Evolutionary conservation across 306 rosid genomes (phyloP).

Genomic region (Ormosia emarginata): DNA sequence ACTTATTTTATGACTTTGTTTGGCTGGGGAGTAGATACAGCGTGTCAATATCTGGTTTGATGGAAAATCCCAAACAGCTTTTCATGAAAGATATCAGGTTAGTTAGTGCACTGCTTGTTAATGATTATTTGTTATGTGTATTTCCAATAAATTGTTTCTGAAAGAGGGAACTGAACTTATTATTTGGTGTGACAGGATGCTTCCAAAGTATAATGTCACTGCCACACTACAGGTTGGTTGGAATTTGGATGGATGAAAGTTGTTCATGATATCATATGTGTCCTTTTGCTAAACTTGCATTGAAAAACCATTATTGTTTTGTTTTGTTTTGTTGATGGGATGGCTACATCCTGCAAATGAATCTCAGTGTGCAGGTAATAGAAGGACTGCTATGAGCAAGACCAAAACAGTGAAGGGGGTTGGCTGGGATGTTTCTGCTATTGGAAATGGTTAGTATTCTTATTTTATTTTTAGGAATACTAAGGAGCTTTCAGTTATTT

Average conservation of each 20-base stretch:
- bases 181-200: slow-evolving; percentile 55
- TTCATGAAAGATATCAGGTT: slow-evolving; percentile 81
- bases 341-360: slow-evolving; percentile 3
- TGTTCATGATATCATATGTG: background rate
- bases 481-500: slow-evolving; percentile 6
- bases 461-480: background rate
- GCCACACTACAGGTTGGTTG: slow-evolving; percentile 78
- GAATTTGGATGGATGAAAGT: no score
- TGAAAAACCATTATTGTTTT: background rate
- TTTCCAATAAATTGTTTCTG: background rate
- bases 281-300: background rate
- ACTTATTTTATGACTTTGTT: slow-evolving; percentile 13
- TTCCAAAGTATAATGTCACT: slow-evolving; percentile 76
- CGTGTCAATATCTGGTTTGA: slow-evolving; percentile 54
- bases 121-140: background rate
- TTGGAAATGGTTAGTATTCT: slow-evolving; percentile 77
- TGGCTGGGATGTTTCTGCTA: slow-evolving; percentile 94
- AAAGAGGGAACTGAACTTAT: slow-evolving; percentile 9
- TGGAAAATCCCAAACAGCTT: slow-evolving; percentile 52
- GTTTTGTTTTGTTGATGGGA: background rate
- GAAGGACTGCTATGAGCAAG: slow-evolving; percentile 97
- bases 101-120: background rate
- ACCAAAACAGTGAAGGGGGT: slow-evolving; percentile 75
- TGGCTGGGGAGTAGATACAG: slow-evolving; percentile 52
- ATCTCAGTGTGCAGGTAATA: slow-evolving; percentile 85